Evolutionary conservation across 345 rosid genomes (phyloP), one percentile per base, ranked within the genome.

Genomic region (Hirschfeldia incana): DNA sequence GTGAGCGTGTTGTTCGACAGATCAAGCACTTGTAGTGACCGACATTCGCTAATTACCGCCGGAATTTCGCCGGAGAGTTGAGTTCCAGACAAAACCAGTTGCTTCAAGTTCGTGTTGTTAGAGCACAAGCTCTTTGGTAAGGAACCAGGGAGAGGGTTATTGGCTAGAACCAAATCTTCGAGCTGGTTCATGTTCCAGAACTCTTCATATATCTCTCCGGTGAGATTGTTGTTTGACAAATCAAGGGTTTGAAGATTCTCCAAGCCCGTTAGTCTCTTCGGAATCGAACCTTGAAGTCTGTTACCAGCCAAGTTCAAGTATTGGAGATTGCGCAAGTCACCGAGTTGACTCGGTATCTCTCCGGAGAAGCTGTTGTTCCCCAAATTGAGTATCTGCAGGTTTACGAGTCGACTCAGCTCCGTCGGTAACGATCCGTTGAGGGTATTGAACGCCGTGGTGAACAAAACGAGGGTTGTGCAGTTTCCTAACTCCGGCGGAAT

Each of bases 341-440:
- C 79, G 74, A 94, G 74, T 76, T 89, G 89, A 5, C 78, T 69
- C 39, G 98, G 97, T 64, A 94, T 78, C 37, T 81, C 60, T 3
- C 98, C 91, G 1, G 94, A 82, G 64, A 94, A 79, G 76, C 88
- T 85, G 89, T 92, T 94, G 71, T 90, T 89, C 10, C 85, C 94
- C 86, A 92, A 66, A 81, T 91, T 92, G 70, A 94, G 68, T 68
- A 66, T 78, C 49, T 83, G 87, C 57, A 94, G 87, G 6, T 84
- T 81, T 70, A 64, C 74, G 36, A 94, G 88, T 73, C 53, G 84
- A 71, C 91, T 89, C 34, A 90, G 44, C 32, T 87, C 85, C 61
- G 86, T 49, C 61, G 90, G 91, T 65, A 94, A 81, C 9, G 82
- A 76, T 32, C 97, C 98, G 77, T 84, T 89, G 53, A 94, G 97